A percentile compares a stretch with the other conserved stretches of the same genome.
These are phyloP conservation scores for Neoboletus magnificus DNA, from an alignment of 768 basidiomycete genomes.

Conservation along the genomic window DNA sequence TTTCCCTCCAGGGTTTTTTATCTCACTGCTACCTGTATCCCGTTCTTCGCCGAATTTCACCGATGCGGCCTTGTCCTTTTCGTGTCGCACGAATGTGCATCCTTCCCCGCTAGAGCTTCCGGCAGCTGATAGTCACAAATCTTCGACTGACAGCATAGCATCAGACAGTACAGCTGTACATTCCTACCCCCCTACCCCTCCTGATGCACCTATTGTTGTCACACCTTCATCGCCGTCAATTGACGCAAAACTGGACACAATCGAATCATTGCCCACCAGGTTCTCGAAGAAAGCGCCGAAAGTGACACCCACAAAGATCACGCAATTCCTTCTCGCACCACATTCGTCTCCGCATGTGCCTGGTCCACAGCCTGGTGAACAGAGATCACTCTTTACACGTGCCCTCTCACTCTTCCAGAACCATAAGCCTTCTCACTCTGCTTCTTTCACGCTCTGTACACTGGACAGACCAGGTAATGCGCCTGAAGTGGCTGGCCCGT, in stretches of 20 bases:
- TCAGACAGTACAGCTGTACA: slow-evolving; percentile 40
- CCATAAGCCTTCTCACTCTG: slow-evolving; percentile 53
- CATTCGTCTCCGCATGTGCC: slow-evolving; percentile 38
- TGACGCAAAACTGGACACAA: slow-evolving; percentile 25
- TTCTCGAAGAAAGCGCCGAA: slow-evolving; percentile 4
- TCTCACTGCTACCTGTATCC: slow-evolving; percentile 51
- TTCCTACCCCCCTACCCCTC: slow-evolving; percentile 59
- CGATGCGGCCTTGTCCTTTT: slow-evolving; percentile 52
- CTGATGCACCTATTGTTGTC: slow-evolving; percentile 30
- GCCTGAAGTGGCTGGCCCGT: slow-evolving; percentile 18
- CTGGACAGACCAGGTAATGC: slow-evolving; percentile 18
- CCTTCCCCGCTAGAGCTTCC: slow-evolving; percentile 20
- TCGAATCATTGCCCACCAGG: slow-evolving; percentile 7
- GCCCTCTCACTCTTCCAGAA: slow-evolving; percentile 48
- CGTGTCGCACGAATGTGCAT: slow-evolving; percentile 45
- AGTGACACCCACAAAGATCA: slow-evolving; percentile 29
- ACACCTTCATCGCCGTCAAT: slow-evolving; percentile 34
- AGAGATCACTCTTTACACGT: slow-evolving; percentile 46
- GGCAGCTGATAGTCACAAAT: slow-evolving; percentile 10
- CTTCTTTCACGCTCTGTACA: slow-evolving; percentile 54
- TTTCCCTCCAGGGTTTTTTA: slow-evolving; percentile 61
- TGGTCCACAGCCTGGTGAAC: slow-evolving; percentile 25
- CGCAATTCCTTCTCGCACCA: slow-evolving; percentile 53
- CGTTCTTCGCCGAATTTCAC: slow-evolving; percentile 44
- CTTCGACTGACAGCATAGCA: slow-evolving; percentile 26